These are phyloP conservation scores for Cystobasidium tubakii DNA, from an alignment of 768 basidiomycete genomes.

Conservation along the genomic window DNA sequence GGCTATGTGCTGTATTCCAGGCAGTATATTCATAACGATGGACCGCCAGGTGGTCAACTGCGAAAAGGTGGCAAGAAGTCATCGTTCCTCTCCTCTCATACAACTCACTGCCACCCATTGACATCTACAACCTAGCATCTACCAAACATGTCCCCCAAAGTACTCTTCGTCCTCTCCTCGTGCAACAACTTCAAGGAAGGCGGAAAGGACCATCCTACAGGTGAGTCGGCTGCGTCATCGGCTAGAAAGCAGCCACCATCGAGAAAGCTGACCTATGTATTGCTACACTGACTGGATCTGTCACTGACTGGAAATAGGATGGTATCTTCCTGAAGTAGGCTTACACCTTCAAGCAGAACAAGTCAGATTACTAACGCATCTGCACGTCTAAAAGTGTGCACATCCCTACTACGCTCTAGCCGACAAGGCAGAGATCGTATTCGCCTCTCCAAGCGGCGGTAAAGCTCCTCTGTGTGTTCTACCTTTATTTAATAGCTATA, in stretches of 20 bases:
- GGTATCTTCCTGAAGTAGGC: background rate
- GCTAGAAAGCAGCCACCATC: too few relatives aligned
- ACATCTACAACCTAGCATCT: background rate
- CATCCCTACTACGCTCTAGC: conserved; percentile 63
- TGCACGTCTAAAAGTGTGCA: too few relatives aligned
- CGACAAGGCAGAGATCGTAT: conserved; percentile 37
- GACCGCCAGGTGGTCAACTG: too few relatives aligned
- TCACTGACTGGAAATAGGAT: background rate
- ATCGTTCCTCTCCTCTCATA: too few relatives aligned
- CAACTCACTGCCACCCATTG: too few relatives aligned
- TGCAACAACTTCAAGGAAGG: conserved; percentile 15
- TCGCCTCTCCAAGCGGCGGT: conserved; percentile 53
- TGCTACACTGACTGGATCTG: background rate
- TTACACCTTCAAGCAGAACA: too few relatives aligned
- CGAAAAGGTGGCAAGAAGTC: too few relatives aligned
- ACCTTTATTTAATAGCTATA: too few relatives aligned
- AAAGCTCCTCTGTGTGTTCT: conserved; percentile 56
- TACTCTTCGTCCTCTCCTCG: conserved; percentile 18
- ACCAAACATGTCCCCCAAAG: background rate
- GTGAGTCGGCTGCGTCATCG: background rate
- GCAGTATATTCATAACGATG: too few relatives aligned
- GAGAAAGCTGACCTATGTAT: background rate
- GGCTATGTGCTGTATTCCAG: too few relatives aligned
- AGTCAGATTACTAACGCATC: too few relatives aligned
- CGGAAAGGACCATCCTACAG: conserved; percentile 11